Evolutionary conservation across 805 yeast species (phyloP).

Genomic region (Saccharomyces mikatae): DNA sequence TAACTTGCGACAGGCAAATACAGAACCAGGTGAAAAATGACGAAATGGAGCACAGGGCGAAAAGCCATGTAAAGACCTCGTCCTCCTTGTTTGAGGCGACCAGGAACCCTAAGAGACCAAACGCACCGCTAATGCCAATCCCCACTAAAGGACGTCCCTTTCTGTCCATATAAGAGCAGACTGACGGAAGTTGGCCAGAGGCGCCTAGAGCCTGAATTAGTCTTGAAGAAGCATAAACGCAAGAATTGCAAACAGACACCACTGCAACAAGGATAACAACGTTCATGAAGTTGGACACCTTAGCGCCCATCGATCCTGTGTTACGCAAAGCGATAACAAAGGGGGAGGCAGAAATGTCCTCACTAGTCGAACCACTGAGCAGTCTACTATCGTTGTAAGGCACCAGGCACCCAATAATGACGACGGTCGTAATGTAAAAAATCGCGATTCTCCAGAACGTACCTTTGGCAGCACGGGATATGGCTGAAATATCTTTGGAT

Average conservation of each 20-base stretch:
- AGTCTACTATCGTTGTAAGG: slow-evolving; percentile 45
- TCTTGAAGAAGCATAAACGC: slow-evolving; percentile 58
- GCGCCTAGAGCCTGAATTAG: slow-evolving; percentile 43
- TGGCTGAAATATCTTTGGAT: slow-evolving; percentile 41
- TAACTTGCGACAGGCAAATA: slow-evolving; percentile 55
- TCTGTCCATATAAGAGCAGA: slow-evolving; percentile 40
- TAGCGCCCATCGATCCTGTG: slow-evolving; percentile 36
- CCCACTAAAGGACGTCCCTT: slow-evolving; percentile 50
- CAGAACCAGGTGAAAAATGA: slow-evolving; percentile 74
- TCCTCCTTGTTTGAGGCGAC: slow-evolving; percentile 50
- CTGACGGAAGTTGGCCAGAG: slow-evolving; percentile 44
- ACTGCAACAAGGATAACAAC: slow-evolving; percentile 51
- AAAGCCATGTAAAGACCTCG: slow-evolving; percentile 61
- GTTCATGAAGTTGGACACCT: slow-evolving; percentile 47
- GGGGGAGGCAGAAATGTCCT: slow-evolving; percentile 40
- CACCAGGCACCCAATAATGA: slow-evolving; percentile 54
- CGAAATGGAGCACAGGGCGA: slow-evolving; percentile 65
- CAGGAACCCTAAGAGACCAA: slow-evolving; percentile 52
- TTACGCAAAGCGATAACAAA: slow-evolving; percentile 33
- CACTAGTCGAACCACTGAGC: slow-evolving; percentile 42
- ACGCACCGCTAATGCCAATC: slow-evolving; percentile 32
- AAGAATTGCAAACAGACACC: slow-evolving; percentile 53
- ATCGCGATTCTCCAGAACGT: slow-evolving; percentile 49
- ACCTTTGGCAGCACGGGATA: slow-evolving; percentile 51
- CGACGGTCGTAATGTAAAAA: slow-evolving; percentile 47